Base-by-base conservation (phyloP, 495 filamentous ascomycete species). In the Talaromyces thailandensis region DNA sequence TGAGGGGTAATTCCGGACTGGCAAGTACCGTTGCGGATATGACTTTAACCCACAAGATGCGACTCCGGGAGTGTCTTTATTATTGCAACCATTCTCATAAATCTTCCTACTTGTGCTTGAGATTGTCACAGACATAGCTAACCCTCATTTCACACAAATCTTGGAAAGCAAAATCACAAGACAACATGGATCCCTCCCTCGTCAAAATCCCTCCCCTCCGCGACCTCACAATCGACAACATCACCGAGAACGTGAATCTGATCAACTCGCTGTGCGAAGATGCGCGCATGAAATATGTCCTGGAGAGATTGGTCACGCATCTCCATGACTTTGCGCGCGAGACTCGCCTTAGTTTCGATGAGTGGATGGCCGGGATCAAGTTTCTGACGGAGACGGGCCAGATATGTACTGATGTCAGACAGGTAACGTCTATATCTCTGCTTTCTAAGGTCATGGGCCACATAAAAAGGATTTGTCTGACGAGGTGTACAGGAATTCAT, bases 251-350 rank as follows among this genome's bases (percentile, higher is more conserved):
- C 69, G 84, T 85, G 24, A 80, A 86, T 67, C 78, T 77, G 23
- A 89, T 90, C 71, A 93, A 92, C 76, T 88, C 88, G 16, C 86
- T 88, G 68, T 81, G 83, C 65, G 63, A 75, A 59, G 79, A 92
- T 69, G 69, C 75, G 57, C 86, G 90, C 45, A 76, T 91, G 67
- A 86, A 82, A 63, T 92, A 91, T 66, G 66, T 93, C 53, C 87
- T 94, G 70, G 77, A 85, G 59, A 78, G 87, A 25, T 79, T 94
- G 32, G 87, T 93, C 58, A 85, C 82, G 1, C 90, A 94, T 76
- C 77, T 93, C 1, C 90, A 94, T 73, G 89, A 92, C 74, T 93
- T 92, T 66, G 87, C 88, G 35, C 82, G 90, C 63, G 90, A 93
- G 69, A 93, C 90, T 16, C 80, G 89, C 16, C 81, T 94, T 56